Base-by-base conservation (phyloP, 1,139 yeast species). In the Nakaseomyces kungkrabaensis region DNA sequence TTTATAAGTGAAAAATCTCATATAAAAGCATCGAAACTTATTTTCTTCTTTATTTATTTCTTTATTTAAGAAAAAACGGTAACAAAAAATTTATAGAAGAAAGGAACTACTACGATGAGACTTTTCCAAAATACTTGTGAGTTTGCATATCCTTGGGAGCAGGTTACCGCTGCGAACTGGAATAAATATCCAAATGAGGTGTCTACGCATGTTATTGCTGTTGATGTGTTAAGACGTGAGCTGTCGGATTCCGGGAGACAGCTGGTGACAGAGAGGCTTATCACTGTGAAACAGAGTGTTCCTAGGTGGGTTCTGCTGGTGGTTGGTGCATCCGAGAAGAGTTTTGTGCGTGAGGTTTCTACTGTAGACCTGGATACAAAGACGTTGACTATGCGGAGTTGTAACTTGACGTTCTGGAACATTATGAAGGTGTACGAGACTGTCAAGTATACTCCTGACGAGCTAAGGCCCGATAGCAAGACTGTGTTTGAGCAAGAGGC, bases 121-220 rank as follows among this genome's bases (percentile, higher is more conserved):
- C 74, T 89, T 51, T 89, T 87, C 63, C 79, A 79, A 48, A 76
- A 86, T 42, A 67, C 73, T 25, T 92, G 85, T 65, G 72, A 69
- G 37, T 90, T 88, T 67, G 72, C 79, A 53, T 90, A 90, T 62
- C 79, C 95, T 0, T 90, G 97, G 97, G 95, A 85, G 40, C 89
- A 87, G 62, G 96, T 92, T 22, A 85, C 96, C 0, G 90, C 95
- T 0, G 97, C 97, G 52, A 90, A 92, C 68, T 92, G 98, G 98
- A 82, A 80, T 57, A 92, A 92, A 62, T 92, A 92, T 68, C 98
- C 98, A 13, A 92, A 92, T 56, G 95, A 89, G 61, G 74, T 84
- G 54, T 83, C 96, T 6, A 78, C 95, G 0, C 98, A 92, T 69
- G 98, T 92, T n/a, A 83, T 88, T 17, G 94, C 95, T 1, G 97